Percentiles rank a stretch among this genome's conserved stretches.
Evolutionary conservation across 495 filamentous ascomycete species (phyloP).

Genomic region (Rhypophila decipiens): DNA sequence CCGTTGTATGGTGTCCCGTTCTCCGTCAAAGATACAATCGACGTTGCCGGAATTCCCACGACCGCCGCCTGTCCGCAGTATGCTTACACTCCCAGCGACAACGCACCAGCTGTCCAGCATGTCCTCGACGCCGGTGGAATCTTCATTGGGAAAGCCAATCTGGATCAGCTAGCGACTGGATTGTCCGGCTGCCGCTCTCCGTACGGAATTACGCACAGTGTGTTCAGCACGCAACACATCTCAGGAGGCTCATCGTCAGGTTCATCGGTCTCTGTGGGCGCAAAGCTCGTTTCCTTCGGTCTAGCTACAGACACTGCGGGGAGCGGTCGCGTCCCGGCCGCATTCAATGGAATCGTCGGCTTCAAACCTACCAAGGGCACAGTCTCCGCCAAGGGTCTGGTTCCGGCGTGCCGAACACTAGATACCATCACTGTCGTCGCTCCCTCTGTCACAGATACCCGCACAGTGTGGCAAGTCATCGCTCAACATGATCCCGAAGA

Average conservation of each 20-base stretch:
- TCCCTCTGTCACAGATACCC: conserved; percentile 43
- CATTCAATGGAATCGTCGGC: conserved; percentile 59
- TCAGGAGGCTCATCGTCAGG: conserved; percentile 61
- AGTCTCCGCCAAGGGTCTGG: conserved; percentile 50
- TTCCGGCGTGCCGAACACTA: conserved; percentile 55
- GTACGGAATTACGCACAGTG: conserved; percentile 50
- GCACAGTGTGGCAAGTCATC: conserved; percentile 49
- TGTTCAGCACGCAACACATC: conserved; percentile 40
- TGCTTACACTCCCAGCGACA: conserved; percentile 39
- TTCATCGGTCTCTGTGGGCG: conserved; percentile 51
- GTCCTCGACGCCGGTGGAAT: conserved; percentile 48
- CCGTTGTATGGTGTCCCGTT: conserved; percentile 60
- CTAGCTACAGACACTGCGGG: conserved; percentile 64
- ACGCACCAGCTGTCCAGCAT: conserved; percentile 29
- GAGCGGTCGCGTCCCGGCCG: conserved; percentile 54
- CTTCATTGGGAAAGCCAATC: conserved; percentile 60
- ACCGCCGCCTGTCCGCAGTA: conserved; percentile 54
- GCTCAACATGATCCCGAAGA: conserved; percentile 49
- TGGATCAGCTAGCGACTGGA: conserved; percentile 65
- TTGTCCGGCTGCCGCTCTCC: conserved; percentile 55
- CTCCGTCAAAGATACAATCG: conserved; percentile 59
- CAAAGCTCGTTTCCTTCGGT: conserved; percentile 53
- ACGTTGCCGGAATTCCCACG: conserved; percentile 50
- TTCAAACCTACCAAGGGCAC: conserved; percentile 63
- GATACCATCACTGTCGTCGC: conserved; percentile 58